Percentiles rank a stretch among this genome's conserved stretches.
These are phyloP conservation scores for Fragosphaeria purpurea DNA, from an alignment of 2,329 filamentous ascomycete genomes.

Conservation along the genomic window DNA sequence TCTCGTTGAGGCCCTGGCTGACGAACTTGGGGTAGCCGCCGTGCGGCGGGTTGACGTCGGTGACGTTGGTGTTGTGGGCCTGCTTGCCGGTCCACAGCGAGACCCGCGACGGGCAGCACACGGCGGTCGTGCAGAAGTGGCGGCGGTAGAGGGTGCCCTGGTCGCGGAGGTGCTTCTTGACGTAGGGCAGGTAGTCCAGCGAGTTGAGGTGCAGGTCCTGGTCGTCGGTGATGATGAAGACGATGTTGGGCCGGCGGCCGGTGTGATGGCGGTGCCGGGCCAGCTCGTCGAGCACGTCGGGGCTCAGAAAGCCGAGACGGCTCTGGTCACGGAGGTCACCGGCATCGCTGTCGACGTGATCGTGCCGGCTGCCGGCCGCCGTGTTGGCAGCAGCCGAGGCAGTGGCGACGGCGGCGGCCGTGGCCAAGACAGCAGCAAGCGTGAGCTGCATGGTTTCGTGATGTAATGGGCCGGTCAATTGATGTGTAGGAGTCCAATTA, in stretches of 20 bases:
- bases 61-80: constrained; percentile 64
- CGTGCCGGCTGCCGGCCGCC: no score
- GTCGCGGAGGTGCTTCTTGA: constrained; percentile 33
- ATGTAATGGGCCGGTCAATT: no score
- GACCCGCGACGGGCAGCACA: constrained; percentile 60
- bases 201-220: constrained; percentile 53
- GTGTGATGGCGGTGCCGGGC: neutral
- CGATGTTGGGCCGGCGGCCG: constrained; percentile 11
- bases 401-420: neutral
- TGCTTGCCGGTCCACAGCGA: constrained; percentile 55
- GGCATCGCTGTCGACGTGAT: neutral
- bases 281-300: neutral
- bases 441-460: constrained; percentile 2
- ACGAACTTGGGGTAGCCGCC: constrained; percentile 59
- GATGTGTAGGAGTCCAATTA: no score
- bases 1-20: constrained; percentile 51
- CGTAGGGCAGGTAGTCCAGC: constrained; percentile 44
- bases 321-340: neutral
- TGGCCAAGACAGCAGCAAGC: constrained; percentile 1
- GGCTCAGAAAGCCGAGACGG: neutral
- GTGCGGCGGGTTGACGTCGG: constrained; percentile 43
- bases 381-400: neutral
- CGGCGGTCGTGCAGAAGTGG: constrained; percentile 56
- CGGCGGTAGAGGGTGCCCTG: constrained; percentile 49
- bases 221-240: constrained; percentile 54